Conservation (phyloP, 2,329 filamentous ascomycete genomes). For the Fusarium musae region DNA sequence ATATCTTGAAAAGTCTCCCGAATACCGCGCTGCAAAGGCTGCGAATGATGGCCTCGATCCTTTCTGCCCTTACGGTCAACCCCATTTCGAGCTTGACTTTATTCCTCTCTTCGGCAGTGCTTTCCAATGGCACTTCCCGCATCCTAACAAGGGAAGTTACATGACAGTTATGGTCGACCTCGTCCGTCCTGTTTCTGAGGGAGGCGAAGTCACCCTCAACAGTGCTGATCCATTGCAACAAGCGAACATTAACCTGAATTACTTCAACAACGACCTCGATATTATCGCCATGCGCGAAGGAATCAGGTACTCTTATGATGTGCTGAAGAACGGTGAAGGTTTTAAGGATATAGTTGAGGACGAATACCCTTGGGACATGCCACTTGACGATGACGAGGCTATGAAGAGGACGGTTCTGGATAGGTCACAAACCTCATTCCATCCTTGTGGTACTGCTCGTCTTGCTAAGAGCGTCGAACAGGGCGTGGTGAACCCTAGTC, state of each 20-base stretch:
- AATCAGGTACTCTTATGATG: conserved; percentile 65
- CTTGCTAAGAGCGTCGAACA: conserved; percentile 59
- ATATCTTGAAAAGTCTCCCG: conserved; percentile 58
- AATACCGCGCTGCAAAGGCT: conserved; percentile 57
- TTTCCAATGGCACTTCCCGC: conserved; percentile 61
- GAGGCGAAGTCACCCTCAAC: conserved; percentile 66
- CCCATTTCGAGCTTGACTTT: conserved; percentile 73
- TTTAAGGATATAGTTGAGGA: conserved; percentile 64
- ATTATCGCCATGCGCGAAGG: conserved; percentile 69
- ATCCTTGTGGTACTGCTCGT: conserved; percentile 66
- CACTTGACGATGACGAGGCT: conserved; percentile 62
- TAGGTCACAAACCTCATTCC: conserved; percentile 67
- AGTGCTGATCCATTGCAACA: conserved; percentile 67
- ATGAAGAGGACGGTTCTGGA: conserved; percentile 69
- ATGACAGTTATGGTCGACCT: conserved; percentile 66
- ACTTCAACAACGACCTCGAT: conserved; percentile 64
- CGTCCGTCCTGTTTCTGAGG: conserved; percentile 53
- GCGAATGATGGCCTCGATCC: conserved; percentile 60
- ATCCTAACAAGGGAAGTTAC: conserved; percentile 57
- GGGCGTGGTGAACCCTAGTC: conserved; percentile 61
- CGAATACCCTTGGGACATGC: conserved; percentile 71
- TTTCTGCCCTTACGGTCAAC: conserved; percentile 66
- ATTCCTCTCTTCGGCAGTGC: conserved; percentile 65
- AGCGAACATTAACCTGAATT: conserved; percentile 69
- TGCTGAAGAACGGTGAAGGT: conserved; percentile 65